Base-by-base conservation (phyloP, 2,329 filamentous ascomycete genomes). In the Beauveria caledonica region DNA sequence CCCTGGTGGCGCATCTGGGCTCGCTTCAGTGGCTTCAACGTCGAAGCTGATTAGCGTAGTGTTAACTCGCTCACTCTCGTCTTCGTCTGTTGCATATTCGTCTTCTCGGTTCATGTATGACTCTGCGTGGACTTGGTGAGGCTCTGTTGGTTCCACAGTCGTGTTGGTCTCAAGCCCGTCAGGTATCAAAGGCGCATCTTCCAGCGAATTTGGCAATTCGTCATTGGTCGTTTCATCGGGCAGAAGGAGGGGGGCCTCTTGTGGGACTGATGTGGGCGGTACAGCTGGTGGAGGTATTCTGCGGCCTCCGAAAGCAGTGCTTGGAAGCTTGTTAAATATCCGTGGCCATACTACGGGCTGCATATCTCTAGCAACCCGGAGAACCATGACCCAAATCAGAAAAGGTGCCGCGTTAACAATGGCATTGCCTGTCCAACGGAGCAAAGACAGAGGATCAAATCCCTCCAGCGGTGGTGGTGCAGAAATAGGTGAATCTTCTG, bases 1-100 rank as follows among this genome's bases (percentile, higher is more conserved):
- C 15, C 80, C 82, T 1, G 78, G 72, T 1, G 78, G 78, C 3
- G 76, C 74, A 52, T 82, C 79, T 3, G 74, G 45, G 27, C 60
- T 76, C 0, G 80, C 73, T 51, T 84, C 82, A 3, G 77, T 79
- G 0, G 82, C 79, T 63, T 86, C 83, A 29, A 85, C 81, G 60
- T 86, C 83, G 60, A 86, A 85, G 64, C 80, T 84, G 56, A 86
- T 84, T 5, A 85, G 71, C 0, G 82, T 84, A 1, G 81, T 78
- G 59, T 78, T 82, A 25, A 84, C 72, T 52, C 78, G 75, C 52
- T 83, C 82, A 15, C 79, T 73, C 17, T 82, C 82, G 53, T 84
- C 81, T 58, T 85, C 82, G 51, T 85, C 83, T 13, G 76, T 81
- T 11, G 73, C 78, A 62, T 80, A 82, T 45, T 83, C 81, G 60